These are phyloP conservation scores for Colletotrichum tabaci DNA, from an alignment of 2,329 filamentous ascomycete genomes.

Conservation along the genomic window DNA sequence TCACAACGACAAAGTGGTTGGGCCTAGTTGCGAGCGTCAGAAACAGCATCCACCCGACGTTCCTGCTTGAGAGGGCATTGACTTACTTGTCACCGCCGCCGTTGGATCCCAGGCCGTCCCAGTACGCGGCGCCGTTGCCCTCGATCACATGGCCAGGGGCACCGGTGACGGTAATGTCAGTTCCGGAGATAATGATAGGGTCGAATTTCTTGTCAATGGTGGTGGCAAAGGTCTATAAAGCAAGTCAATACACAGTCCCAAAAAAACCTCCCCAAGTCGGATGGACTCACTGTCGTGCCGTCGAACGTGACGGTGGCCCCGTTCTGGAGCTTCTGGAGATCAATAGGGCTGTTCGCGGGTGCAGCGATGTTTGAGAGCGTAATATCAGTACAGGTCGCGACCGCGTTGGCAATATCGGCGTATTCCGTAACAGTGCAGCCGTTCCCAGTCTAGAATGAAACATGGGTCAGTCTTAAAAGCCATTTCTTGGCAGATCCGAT, in stretches of 20 bases:
- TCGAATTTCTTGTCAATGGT: slow-evolving; percentile 27
- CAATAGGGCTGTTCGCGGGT: slow-evolving; percentile 27
- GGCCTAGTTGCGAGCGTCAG: slow-evolving; percentile 20
- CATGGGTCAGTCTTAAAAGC: slow-evolving; percentile 13
- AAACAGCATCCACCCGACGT: too few species aligned
- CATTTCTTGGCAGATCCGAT: neutral
- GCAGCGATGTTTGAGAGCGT: slow-evolving; percentile 37
- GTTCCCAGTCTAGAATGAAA: slow-evolving; percentile 11
- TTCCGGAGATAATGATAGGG: slow-evolving; percentile 38
- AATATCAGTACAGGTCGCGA: slow-evolving; percentile 31
- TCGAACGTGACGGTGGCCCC: slow-evolving; percentile 34
- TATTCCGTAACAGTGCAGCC: slow-evolving; percentile 26
- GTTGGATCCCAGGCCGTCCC: slow-evolving; percentile 40
- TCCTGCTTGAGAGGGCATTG: neutral
- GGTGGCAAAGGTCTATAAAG: slow-evolving; percentile 25
- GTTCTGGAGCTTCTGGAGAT: slow-evolving; percentile 28
- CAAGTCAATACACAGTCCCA: neutral
- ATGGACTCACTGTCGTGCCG: slow-evolving; percentile 25
- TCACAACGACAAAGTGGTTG: slow-evolving; percentile 38
- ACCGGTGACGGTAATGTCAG: slow-evolving; percentile 32
- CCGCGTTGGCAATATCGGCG: slow-evolving; percentile 31
- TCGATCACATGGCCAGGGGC: slow-evolving; percentile 35
- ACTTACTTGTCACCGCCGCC: slow-evolving; percentile 33
- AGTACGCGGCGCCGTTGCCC: slow-evolving; percentile 38
- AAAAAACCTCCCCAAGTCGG: too few species aligned